phyloP scores from a whole-genome alignment of 2,329 filamentous ascomycete genomes.

The Trichophyton rubrum region DNA sequence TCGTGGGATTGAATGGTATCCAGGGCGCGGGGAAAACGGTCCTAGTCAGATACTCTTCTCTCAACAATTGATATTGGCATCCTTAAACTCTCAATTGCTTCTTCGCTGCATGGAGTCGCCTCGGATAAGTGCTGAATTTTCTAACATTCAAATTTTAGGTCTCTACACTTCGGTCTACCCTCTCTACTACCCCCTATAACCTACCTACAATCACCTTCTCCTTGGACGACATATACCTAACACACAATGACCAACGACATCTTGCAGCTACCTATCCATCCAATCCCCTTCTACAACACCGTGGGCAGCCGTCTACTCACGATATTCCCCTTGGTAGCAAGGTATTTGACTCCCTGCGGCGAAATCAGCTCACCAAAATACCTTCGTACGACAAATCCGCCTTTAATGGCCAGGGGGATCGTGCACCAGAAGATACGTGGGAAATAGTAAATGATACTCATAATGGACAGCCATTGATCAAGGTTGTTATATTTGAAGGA shows the following conservation, averaged over 20 bases:
- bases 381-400: conserved; percentile 77
- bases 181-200: conserved; percentile 45
- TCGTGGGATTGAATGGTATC: conserved; percentile 80
- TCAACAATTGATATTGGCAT: background rate
- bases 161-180: conserved; percentile 48
- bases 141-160: conserved; percentile 32
- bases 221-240: conserved; percentile 82
- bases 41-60: conserved; percentile 41
- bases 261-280: conserved; percentile 53
- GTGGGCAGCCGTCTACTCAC: conserved; percentile 75
- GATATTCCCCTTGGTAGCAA: conserved; percentile 53
- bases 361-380: conserved; percentile 44
- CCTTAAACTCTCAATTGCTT: conserved; percentile 2
- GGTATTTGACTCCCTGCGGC: conserved; percentile 50
- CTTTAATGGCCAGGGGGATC: conserved; percentile 63
- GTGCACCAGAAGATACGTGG: conserved; percentile 53
- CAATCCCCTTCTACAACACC: conserved; percentile 66
- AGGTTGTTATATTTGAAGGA: conserved; percentile 71
- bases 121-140: background rate
- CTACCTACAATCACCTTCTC: conserved; percentile 60
- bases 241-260: conserved; percentile 52
- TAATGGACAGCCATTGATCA: conserved; percentile 27
- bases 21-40: conserved; percentile 92
- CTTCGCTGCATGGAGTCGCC: background rate
- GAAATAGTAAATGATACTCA: conserved; percentile 32